Evolutionary conservation across 345 rosid species (phyloP), one percentile per base, ranked within the genome.

Genomic region (Hypericum perforatum): DNA sequence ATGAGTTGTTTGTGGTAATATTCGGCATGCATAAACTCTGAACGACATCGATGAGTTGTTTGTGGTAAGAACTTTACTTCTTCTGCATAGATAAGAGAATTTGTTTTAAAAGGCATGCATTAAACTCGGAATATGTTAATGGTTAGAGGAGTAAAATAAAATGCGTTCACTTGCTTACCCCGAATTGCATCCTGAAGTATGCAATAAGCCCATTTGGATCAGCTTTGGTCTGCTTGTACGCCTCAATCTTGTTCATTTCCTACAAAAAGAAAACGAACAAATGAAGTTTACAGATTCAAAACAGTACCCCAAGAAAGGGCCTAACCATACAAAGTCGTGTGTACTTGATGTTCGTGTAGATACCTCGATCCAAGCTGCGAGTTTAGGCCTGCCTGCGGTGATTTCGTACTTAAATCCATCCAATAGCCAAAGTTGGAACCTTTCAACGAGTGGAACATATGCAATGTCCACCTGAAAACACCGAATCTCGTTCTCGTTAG

Each of bases 201-300:
- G 70, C 78, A 45, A 82, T 52, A 32, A 75, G 37, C 63, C 62
- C 78, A 50, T 74, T 66, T 0, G 89, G 82, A 57, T 81, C 80
- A 6, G 43, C 36, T 63, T 80, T 84, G 14, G 96, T 82, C 63
- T 70, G 84, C 70, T 72, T 71, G 58, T 81, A 91, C 14, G 80
- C 89, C 54, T 79, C 80, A 41, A 82, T 66, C 75, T 82, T 82
- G 82, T 84, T 80, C 58, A 76, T 5, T 58, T 77, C 94, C 95
- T 86, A 80, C 70, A 58, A 50, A 49, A 36, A 16, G 8, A 58
- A 41, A 39, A 9, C 7, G 0, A 6, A 8, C 2, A 37, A 5
- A 22, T 15, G 38, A 45, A 8, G 32, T 41, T 49, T 37, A 22
- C 0, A n/a, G 49, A 11, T 41, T 42, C n/a, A 56, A 9, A 45